phyloP scores from a whole-genome alignment of 2,329 filamentous ascomycete species.

The Moelleriella libera region DNA sequence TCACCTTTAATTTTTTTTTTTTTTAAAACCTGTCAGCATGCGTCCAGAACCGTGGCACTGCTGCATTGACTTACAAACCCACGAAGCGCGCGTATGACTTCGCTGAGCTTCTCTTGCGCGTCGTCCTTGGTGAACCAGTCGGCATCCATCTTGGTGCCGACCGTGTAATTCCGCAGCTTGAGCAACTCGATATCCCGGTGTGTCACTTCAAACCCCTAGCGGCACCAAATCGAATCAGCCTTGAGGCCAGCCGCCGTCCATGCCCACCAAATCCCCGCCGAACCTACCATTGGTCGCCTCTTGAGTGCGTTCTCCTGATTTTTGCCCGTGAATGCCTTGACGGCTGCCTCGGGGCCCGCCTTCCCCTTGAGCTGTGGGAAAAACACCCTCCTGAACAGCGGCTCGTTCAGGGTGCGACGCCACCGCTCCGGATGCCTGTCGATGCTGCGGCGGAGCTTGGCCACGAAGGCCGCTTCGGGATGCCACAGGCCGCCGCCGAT shows the following conservation, averaged over 20 bases:
- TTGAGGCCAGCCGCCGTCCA: too few species aligned
- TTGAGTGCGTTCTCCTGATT: slow-evolving; percentile 70
- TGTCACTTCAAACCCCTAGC: slow-evolving; percentile 61
- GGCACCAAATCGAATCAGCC: not conserved
- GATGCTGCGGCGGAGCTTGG: slow-evolving; percentile 57
- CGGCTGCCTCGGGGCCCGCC: slow-evolving; percentile 33
- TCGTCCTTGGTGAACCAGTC: slow-evolving; percentile 45
- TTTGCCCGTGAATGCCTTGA: slow-evolving; percentile 54
- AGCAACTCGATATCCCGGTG: slow-evolving; percentile 71
- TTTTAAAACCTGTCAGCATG: not conserved
- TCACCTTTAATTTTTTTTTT: slow-evolving; percentile 34
- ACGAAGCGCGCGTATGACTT: slow-evolving; percentile 53
- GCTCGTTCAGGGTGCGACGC: slow-evolving; percentile 50
- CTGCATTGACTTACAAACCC: slow-evolving; percentile 47
- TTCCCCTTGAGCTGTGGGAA: slow-evolving; percentile 27
- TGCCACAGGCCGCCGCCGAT: slow-evolving; percentile 75
- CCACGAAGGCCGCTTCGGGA: slow-evolving; percentile 53
- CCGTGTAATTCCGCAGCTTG: slow-evolving; percentile 65
- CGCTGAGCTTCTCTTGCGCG: slow-evolving; percentile 50
- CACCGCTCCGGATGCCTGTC: slow-evolving; percentile 58
- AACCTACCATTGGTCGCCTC: slow-evolving; percentile 65
- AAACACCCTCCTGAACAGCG: slow-evolving; percentile 48
- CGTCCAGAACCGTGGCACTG: too few species aligned
- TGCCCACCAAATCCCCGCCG: not conserved
- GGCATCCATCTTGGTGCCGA: slow-evolving; percentile 54